Base-by-base conservation (phyloP, 371 early-diverging fungal genomes). In the Mucor circinelloides region DNA sequence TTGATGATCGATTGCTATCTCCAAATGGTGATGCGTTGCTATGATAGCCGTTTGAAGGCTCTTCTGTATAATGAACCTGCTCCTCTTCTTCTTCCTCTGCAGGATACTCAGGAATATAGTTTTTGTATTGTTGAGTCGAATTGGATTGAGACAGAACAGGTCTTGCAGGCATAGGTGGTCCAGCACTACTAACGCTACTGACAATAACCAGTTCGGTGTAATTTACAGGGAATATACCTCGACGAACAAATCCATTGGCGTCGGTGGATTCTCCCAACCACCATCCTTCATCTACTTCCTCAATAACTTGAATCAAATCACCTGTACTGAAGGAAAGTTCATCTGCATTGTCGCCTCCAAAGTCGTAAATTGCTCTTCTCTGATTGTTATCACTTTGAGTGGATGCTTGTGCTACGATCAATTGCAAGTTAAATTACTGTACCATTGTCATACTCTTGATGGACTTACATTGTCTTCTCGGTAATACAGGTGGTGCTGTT, bases 281-380 rank as follows among this genome's bases (percentile, higher is more conserved):
- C 94, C 95, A 94, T 6, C 95, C 95, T 60, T 92, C 91, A 67
- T 93, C 92, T 15, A 93, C 84, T 59, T 90, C 89, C 60, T 92
- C 87, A 7, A 87, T 69, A 2, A 94, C 92, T n/a, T 84, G 86
- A 56, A 94, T 86, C 19, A 92, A 71, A 63, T 94, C 93, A 2
- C 91, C 93, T 44, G 78, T 82, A 5, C 72, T 78, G 50, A 94
- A 79, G 3, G 89, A 73, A 15, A 94, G 82, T 66, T 94, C 94
- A 23, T 90, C 92, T 10, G 68, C 69, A 21, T 80, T 87, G 27
- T 83, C 81, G 4, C 87, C 89, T 10, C 83, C 83, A 77, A 92
- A 94, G 52, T 83, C 82, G 74, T 87, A 94, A 17, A 90, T 46
- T 0, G 93, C 68, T 38, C 48, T 55, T 46, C 68, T 56, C 40